Evolutionary conservation across 2,329 filamentous ascomycete genomes (phyloP), one percentile per base, ranked within the genome.

Genomic region (Nemania abortiva): DNA sequence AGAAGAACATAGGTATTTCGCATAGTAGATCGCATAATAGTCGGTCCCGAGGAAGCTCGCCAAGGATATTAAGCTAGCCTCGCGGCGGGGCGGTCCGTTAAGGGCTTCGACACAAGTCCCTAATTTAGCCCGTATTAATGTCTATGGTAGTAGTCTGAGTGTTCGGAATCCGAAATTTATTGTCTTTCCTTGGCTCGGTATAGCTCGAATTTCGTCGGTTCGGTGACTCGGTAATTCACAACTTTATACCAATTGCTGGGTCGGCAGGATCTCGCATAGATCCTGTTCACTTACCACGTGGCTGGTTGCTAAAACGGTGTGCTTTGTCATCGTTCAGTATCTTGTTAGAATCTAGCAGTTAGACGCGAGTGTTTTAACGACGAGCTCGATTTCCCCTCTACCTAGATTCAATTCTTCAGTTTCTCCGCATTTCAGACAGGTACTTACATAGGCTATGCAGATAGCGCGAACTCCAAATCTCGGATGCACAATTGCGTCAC

Each of bases 401-500:
- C 18, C 6, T 45, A 49, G 45, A 10, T 27, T 50, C n/a, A 11
- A 52, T 52, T 22, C 52, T 54, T n/a, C 27, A 15, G 6, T 10
- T 34, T 34, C 52, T 54, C 49, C 49, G 9, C 49, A 29, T 50
- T 50, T 34, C 10, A 60, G 20, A 47, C 39, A 37, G 24, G 42
- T 45, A 20, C 18, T 22, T n/a, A n/a, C n/a, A n/a, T 39, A 45
- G n/a, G 15, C 22, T 27, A 49, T 54, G 20, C 31, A 59, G 55
- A 55, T 59, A 29, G 37, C n/a, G 42, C 24, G 29, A 62, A 61
- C 37, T 42, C 6, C n/a, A 57, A 60, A 54, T 9, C 50, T 54
- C 47, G 42, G 42, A 62, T 56, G 65, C 53, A 60, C 39, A 65
- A 68, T 68, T 50, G 58, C 65, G 61, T 68, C 68, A 68, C 61